phyloP scores from a whole-genome alignment of 352 stramenopile genomes.

The Phytopythium oedochilum region DNA sequence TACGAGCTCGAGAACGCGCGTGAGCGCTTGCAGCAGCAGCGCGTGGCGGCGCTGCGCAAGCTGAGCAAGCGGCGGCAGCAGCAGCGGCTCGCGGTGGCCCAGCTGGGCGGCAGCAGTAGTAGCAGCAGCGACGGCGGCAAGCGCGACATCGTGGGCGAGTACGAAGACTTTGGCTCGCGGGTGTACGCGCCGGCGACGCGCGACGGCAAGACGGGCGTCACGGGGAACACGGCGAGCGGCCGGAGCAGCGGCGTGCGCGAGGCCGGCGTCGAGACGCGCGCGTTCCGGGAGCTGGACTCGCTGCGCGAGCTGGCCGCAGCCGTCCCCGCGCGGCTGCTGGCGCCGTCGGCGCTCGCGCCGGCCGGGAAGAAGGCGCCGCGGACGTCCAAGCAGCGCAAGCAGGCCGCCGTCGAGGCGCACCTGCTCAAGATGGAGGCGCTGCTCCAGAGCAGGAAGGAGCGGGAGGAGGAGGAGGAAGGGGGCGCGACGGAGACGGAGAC shows the following conservation, averaged over 20 bases:
- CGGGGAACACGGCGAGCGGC: background rate
- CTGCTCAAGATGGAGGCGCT: conserved; percentile 86
- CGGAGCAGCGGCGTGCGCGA: conserved; percentile 33
- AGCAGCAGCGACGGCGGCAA: conserved; percentile 19
- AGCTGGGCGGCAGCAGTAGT: background rate
- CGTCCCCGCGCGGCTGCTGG: conserved; percentile 48
- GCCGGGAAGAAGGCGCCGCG: conserved; percentile 34
- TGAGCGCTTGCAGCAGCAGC: conserved; percentile 79
- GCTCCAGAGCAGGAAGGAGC: conserved; percentile 68
- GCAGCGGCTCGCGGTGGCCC: conserved; percentile 20
- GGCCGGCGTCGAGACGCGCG: conserved; percentile 43
- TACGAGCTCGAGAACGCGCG: conserved; percentile 75
- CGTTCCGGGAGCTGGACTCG: conserved; percentile 47
- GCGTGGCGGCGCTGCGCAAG: conserved; percentile 88
- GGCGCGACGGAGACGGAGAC: background rate
- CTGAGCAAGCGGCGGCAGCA: conserved; percentile 84
- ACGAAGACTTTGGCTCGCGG: conserved; percentile 73
- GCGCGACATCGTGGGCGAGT: conserved; percentile 89
- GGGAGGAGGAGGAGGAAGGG: conserved; percentile 8
- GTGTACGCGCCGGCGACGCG: conserved; percentile 84
- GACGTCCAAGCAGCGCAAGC: conserved; percentile 76
- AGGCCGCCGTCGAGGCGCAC: conserved; percentile 68
- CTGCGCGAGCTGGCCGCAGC: conserved; percentile 60
- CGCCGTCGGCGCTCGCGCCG: conserved; percentile 39
- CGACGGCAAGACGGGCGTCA: conserved; percentile 39